Conservation (phyloP, 345 rosid genomes). For the Kernera saxatilis region DNA sequence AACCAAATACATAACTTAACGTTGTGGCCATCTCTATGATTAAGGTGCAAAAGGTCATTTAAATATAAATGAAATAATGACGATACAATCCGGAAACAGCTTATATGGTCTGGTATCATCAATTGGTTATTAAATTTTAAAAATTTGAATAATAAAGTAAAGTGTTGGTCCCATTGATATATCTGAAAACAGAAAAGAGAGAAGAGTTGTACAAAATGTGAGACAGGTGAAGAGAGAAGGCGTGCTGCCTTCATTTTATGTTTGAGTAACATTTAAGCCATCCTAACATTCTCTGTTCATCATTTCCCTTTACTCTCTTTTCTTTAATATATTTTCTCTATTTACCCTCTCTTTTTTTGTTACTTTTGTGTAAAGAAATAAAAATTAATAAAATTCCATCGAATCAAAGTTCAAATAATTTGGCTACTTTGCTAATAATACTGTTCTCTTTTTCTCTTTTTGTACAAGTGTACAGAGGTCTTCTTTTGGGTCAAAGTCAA, state of each 20-base stretch:
- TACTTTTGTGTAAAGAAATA: conserved; percentile 4
- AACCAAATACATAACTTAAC: conserved; percentile 56
- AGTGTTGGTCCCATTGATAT: conserved; percentile 25
- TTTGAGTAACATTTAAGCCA: conserved; percentile 59
- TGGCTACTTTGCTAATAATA: conserved; percentile 25
- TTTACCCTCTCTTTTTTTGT: neutral
- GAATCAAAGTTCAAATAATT: conserved; percentile 19
- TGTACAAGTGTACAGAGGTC: conserved; percentile 29
- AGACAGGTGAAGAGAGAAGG: conserved; percentile 26
- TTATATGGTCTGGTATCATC: conserved; percentile 1
- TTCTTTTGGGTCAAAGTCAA: conserved; percentile 40
- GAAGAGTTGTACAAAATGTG: conserved; percentile 19
- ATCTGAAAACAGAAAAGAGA: conserved; percentile 27
- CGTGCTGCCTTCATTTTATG: conserved; percentile 34
- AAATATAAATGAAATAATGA: neutral
- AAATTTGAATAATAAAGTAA: neutral
- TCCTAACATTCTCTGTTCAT: conserved; percentile 51
- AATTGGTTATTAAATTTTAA: neutral
- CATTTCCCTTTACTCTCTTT: conserved; percentile 17
- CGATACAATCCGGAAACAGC: conserved; percentile 10
- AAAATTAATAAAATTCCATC: neutral
- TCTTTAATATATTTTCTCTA: neutral
- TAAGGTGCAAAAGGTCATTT: neutral
- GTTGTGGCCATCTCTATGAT: conserved; percentile 41
- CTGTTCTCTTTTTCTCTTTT: conserved; percentile 8